These are phyloP conservation scores for Dryas octopetala DNA, from an alignment of 306 rosid species.

Conservation along the genomic window DNA sequence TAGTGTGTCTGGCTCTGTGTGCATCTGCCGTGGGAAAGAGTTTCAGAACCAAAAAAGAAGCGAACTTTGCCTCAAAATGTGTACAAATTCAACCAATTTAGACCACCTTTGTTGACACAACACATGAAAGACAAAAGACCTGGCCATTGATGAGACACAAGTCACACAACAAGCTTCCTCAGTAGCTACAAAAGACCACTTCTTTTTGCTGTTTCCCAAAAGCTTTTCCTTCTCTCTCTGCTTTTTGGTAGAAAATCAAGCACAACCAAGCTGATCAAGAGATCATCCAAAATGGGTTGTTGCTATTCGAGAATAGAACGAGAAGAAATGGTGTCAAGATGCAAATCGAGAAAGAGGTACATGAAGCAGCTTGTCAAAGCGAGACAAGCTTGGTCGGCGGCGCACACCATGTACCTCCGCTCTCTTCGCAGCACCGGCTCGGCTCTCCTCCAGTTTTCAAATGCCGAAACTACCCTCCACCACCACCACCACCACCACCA, in stretches of 20 bases:
- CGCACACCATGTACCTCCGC: slow-evolving; percentile 74
- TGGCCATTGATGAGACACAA: neutral
- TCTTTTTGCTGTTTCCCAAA: too few species aligned
- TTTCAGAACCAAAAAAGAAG: neutral
- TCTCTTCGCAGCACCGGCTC: slow-evolving; percentile 81
- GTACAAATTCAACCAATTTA: neutral
- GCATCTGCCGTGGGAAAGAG: too few species aligned
- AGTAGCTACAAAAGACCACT: neutral
- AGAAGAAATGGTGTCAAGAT: slow-evolving; percentile 72
- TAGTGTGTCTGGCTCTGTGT: neutral
- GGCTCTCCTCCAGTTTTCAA: slow-evolving; percentile 76
- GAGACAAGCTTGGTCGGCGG: slow-evolving; percentile 68
- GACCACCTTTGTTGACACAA: neutral
- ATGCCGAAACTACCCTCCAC: slow-evolving; percentile 56
- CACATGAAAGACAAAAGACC: neutral
- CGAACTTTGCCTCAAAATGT: neutral
- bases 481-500: slow-evolving; percentile 34
- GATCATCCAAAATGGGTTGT: slow-evolving; percentile 59
- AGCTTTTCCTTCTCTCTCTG: too few species aligned
- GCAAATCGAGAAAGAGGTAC: slow-evolving; percentile 75
- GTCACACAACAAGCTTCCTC: neutral
- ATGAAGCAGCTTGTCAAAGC: slow-evolving; percentile 78
- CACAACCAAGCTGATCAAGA: neutral
- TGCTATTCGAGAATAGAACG: slow-evolving; percentile 71
- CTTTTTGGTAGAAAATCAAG: too few species aligned